Conservation (phyloP, 2,329 filamentous ascomycete species). For the Fusarium sp. region DNA sequence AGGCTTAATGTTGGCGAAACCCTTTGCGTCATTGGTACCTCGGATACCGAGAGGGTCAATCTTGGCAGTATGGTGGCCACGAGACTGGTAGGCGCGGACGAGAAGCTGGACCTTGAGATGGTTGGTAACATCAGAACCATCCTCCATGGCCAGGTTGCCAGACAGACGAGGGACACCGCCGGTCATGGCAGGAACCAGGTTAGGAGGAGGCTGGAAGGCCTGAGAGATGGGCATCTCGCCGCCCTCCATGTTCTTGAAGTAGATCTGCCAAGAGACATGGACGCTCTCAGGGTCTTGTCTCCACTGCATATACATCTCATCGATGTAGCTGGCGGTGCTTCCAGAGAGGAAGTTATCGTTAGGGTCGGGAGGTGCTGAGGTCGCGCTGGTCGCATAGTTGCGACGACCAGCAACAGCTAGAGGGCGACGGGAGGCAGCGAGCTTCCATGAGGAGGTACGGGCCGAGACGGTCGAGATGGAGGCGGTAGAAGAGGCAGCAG, state of each 20-base stretch:
- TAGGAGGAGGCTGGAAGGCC: slow-evolving; percentile 95
- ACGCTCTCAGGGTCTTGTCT: slow-evolving; percentile 92
- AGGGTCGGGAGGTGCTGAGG: slow-evolving; percentile 72
- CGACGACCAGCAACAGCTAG: slow-evolving; percentile 62
- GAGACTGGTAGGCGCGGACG: slow-evolving; percentile 96
- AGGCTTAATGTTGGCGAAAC: slow-evolving; percentile 86
- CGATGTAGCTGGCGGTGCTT: slow-evolving; percentile 98
- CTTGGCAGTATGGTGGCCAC: slow-evolving; percentile 97
- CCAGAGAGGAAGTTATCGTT: slow-evolving; percentile 97
- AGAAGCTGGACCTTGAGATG: slow-evolving; percentile 98
- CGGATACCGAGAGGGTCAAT: slow-evolving; percentile 97
- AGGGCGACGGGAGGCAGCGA: slow-evolving; percentile 60
- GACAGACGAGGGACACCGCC: slow-evolving; percentile 80
- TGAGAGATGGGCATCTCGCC: slow-evolving; percentile 98
- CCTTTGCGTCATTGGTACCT: slow-evolving; percentile 67
- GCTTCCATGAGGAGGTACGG: slow-evolving; percentile 57
- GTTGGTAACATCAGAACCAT: slow-evolving; percentile 88
- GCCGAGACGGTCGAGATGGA: slow-evolving; percentile 56
- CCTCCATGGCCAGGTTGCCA: slow-evolving; percentile 73
- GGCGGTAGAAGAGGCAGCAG: slow-evolving; percentile 53
- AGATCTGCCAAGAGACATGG: slow-evolving; percentile 98
- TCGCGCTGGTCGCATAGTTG: slow-evolving; percentile 65
- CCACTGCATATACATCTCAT: slow-evolving; percentile 99
- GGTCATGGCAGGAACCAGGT: slow-evolving; percentile 83
- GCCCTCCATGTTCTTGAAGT: slow-evolving; percentile 99